phyloP scores from a whole-genome alignment of 108 stramenopile genomes.

The Nitzschia sp. region DNA sequence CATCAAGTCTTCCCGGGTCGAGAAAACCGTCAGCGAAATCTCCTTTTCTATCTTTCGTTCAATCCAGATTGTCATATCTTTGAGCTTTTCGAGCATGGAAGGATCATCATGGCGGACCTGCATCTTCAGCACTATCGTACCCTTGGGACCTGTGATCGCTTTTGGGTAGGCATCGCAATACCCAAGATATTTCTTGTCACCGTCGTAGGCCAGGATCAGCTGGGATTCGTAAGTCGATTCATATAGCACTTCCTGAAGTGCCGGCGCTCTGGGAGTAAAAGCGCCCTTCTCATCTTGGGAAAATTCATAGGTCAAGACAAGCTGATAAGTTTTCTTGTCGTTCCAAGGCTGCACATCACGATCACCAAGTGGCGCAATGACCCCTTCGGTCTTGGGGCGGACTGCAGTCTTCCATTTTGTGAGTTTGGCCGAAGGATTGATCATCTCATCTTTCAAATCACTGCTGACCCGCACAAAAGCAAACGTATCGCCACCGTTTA shows the following conservation, averaged over 20 bases:
- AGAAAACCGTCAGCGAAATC: constrained; percentile 38
- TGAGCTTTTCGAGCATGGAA: constrained; percentile 43
- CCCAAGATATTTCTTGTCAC: constrained; percentile 56
- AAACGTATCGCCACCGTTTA: constrained; percentile 28
- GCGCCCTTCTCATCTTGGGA: constrained; percentile 50
- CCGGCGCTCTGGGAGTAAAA: constrained; percentile 33
- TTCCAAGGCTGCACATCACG: constrained; percentile 55
- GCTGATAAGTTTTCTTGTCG: constrained; percentile 45
- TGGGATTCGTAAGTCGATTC: constrained; percentile 69
- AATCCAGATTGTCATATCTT: constrained; percentile 46
- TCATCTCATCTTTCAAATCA: constrained; percentile 43
- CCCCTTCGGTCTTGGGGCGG: constrained; percentile 39
- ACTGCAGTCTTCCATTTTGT: constrained; percentile 55
- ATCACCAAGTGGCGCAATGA: constrained; percentile 43
- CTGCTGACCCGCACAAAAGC: constrained; percentile 42
- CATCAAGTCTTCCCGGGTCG: constrained; percentile 35
- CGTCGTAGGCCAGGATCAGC: constrained; percentile 63
- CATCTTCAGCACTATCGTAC: constrained; percentile 38
- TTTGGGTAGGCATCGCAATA: constrained; percentile 53
- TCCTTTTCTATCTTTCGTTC: constrained; percentile 50
- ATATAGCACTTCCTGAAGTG: constrained; percentile 68
- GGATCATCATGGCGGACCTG: constrained; percentile 49
- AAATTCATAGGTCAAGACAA: constrained; percentile 65
- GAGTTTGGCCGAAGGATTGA: constrained; percentile 54
- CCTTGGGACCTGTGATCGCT: constrained; percentile 45